phyloP scores from a whole-genome alignment of 495 filamentous ascomycete genomes.

The Neurospora sp. region DNA sequence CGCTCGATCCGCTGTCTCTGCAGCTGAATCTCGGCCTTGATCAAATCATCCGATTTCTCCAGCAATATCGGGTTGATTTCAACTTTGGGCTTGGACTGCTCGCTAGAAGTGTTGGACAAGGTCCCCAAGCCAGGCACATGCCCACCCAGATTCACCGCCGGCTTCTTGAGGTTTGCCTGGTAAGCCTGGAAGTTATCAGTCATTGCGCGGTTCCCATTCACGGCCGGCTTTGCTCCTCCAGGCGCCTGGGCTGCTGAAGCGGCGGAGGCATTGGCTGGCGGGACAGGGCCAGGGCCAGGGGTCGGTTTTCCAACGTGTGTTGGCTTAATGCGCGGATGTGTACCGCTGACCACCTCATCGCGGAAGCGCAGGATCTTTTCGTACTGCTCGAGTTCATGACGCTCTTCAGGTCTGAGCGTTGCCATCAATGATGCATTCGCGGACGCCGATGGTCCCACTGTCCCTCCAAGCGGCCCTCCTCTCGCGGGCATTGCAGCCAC shows the following conservation, averaged over 20 bases:
- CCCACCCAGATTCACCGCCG: slow-evolving; percentile 12
- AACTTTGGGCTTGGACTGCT: slow-evolving; percentile 26
- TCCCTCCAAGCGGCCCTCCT: background rate
- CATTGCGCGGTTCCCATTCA: slow-evolving; percentile 20
- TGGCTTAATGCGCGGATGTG: slow-evolving; percentile 31
- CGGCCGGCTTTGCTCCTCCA: slow-evolving; percentile 10
- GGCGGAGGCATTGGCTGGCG: slow-evolving; percentile 15
- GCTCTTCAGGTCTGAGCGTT: slow-evolving; percentile 15
- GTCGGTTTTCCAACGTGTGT: slow-evolving; percentile 41
- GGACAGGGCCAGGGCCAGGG: slow-evolving; percentile 10
- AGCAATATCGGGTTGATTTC: slow-evolving; percentile 70
- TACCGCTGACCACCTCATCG: slow-evolving; percentile 22
- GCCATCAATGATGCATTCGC: slow-evolving; percentile 3
- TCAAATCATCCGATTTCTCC: slow-evolving; percentile 73
- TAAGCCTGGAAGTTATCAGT: slow-evolving; percentile 28
- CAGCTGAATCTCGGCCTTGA: slow-evolving; percentile 70
- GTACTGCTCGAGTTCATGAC: slow-evolving; percentile 20
- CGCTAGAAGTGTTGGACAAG: slow-evolving; percentile 12
- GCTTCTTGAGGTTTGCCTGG: slow-evolving; percentile 26
- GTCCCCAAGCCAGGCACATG: slow-evolving; percentile 17
- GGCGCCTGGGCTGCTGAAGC: slow-evolving; percentile 15
- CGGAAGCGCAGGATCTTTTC: slow-evolving; percentile 28
- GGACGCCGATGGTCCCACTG: background rate
- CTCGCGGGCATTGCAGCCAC: slow-evolving; percentile 5
- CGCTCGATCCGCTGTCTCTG: slow-evolving; percentile 75